Evolutionary conservation across 805 yeast genomes (phyloP).

Genomic region (Limtongia smithiae): DNA sequence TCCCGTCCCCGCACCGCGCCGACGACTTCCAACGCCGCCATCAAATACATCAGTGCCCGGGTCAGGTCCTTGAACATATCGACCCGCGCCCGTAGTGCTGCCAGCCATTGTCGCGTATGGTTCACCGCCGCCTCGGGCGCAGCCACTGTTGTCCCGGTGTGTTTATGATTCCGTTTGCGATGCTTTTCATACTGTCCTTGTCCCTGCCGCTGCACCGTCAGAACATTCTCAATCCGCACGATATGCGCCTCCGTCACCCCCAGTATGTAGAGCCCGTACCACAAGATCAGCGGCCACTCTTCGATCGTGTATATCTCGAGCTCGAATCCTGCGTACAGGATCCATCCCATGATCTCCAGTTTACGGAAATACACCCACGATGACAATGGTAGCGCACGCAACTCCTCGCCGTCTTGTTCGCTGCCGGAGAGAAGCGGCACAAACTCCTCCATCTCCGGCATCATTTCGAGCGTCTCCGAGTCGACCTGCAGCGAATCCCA

Average conservation of each 20-base stretch:
- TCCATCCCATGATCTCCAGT: slow-evolving; percentile 65
- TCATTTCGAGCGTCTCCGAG: slow-evolving; percentile 54
- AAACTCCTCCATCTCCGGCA: slow-evolving; percentile 17
- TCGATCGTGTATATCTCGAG: slow-evolving; percentile 66
- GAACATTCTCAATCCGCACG: slow-evolving; percentile 38
- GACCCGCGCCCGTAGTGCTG: slow-evolving; percentile 24
- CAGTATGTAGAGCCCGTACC: slow-evolving; percentile 58
- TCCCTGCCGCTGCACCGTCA: neutral
- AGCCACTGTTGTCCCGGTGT: neutral
- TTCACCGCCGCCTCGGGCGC: neutral
- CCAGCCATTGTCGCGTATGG: slow-evolving; percentile 8
- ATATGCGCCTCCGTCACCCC: slow-evolving; percentile 45
- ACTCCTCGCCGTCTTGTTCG: slow-evolving; percentile 1
- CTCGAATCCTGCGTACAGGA: slow-evolving; percentile 70
- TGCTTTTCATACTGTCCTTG: neutral
- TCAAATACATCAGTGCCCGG: slow-evolving; percentile 11
- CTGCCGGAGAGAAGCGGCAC: slow-evolving; percentile 9
- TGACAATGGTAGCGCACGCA: slow-evolving; percentile 57
- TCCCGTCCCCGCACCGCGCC: slow-evolving; percentile 10
- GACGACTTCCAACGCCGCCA: slow-evolving; percentile 13
- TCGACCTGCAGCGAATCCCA: slow-evolving; percentile 83
- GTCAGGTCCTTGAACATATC: slow-evolving; percentile 8
- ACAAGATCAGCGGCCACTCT: slow-evolving; percentile 65
- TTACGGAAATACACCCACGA: slow-evolving; percentile 68
- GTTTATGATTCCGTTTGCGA: neutral